These are phyloP conservation scores for Podospora bellae-mahoneyi DNA, from an alignment of 495 filamentous ascomycete genomes.

Conservation along the genomic window DNA sequence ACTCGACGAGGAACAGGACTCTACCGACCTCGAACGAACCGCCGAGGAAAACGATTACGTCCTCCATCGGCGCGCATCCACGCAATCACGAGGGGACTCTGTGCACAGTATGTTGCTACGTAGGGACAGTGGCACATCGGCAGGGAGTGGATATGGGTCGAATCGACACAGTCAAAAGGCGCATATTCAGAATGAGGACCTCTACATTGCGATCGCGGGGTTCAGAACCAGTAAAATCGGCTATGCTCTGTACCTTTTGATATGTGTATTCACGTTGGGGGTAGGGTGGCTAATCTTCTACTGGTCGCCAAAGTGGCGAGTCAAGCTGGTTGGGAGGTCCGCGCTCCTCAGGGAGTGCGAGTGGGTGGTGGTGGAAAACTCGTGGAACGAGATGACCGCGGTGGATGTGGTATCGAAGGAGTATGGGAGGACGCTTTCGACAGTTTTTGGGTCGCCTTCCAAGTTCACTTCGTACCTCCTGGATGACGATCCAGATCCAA, in stretches of 20 bases:
- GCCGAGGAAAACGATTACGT: slow-evolving; percentile 38
- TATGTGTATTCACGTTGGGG: slow-evolving; percentile 71
- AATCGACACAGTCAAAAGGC: slow-evolving; percentile 77
- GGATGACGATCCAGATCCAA: slow-evolving; percentile 84
- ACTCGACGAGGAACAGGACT: slow-evolving; percentile 37
- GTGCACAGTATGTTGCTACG: slow-evolving; percentile 70
- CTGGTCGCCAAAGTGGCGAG: slow-evolving; percentile 86
- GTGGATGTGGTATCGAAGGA: slow-evolving; percentile 59
- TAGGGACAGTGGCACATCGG: slow-evolving; percentile 57
- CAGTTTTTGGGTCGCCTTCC: slow-evolving; percentile 70
- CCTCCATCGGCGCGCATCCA: slow-evolving; percentile 42
- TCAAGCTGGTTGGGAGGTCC: slow-evolving; percentile 67
- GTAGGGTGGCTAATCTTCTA: slow-evolving; percentile 77
- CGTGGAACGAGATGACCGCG: slow-evolving; percentile 87
- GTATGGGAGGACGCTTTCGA: slow-evolving; percentile 80
- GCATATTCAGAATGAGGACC: slow-evolving; percentile 87
- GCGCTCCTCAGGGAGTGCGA: slow-evolving; percentile 66
- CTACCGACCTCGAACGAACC: slow-evolving; percentile 42
- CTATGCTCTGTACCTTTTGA: slow-evolving; percentile 59
- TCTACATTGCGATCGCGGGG: slow-evolving; percentile 87
- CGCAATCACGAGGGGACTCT: slow-evolving; percentile 53
- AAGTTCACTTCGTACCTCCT: slow-evolving; percentile 54
- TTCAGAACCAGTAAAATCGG: slow-evolving; percentile 74
- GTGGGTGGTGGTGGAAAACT: slow-evolving; percentile 95
- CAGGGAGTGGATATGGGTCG: slow-evolving; percentile 55